phyloP scores from a whole-genome alignment of 2,329 filamentous ascomycete genomes.

The Zymoseptoria tritici region DNA sequence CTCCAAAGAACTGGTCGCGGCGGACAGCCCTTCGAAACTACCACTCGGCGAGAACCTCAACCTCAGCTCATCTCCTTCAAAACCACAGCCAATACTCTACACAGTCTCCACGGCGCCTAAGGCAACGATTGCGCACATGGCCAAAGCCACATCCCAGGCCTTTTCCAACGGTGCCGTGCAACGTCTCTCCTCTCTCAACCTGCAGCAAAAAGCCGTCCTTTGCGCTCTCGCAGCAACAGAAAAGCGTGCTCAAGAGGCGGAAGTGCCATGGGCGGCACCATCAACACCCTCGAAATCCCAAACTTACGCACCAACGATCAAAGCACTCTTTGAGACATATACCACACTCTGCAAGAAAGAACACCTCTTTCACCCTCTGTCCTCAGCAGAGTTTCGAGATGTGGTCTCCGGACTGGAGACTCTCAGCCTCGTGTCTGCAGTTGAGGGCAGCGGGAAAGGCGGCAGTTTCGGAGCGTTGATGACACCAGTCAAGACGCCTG shows the following conservation, averaged over 20 bases:
- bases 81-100: conserved; percentile 39
- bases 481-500: conserved; percentile 62
- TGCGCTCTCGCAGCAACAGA: conserved; percentile 86
- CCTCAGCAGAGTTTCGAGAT: conserved; percentile 87
- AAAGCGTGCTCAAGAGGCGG: conserved; percentile 54
- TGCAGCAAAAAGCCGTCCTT: conserved; percentile 92
- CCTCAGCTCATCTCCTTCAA: conserved; percentile 51
- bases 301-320: conserved; percentile 64
- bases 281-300: conserved; percentile 37
- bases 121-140: conserved; percentile 83
- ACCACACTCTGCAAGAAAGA: conserved; percentile 74
- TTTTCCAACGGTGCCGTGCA: conserved; percentile 86
- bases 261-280: conserved; percentile 24
- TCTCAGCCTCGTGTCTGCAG: conserved; percentile 65
- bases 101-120: conserved; percentile 76
- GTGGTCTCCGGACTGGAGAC: conserved; percentile 86
- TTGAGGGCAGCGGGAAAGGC: conserved; percentile 55
- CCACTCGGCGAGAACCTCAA: conserved; percentile 78
- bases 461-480: conserved; percentile 54
- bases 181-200: conserved; percentile 76
- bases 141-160: conserved; percentile 78
- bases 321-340: conserved; percentile 78
- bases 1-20: conserved; percentile 60
- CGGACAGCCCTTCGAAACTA: conserved; percentile 57
- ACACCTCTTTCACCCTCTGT: conserved; percentile 81